Evolutionary conservation across 768 basidiomycete species (phyloP).

Genomic region (Amanita fuliginea): DNA sequence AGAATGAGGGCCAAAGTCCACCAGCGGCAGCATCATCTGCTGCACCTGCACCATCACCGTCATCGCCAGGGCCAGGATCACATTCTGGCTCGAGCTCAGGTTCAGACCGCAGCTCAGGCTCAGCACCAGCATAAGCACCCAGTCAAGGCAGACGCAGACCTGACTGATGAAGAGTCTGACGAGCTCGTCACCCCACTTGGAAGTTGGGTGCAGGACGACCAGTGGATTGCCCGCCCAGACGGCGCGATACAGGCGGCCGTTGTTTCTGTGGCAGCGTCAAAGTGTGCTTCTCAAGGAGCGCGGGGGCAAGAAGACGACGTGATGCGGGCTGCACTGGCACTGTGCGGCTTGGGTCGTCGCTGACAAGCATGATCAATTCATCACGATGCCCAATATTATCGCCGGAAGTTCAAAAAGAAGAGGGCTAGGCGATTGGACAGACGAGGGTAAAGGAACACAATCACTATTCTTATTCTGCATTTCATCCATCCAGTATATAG

Average conservation of each 20-base stretch:
- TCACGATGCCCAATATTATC: background rate
- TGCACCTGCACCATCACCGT: constrained; percentile 4
- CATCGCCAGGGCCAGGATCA: background rate
- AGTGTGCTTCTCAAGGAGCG: constrained; percentile 8
- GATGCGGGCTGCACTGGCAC: constrained; percentile 58
- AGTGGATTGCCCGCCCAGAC: constrained; percentile 20
- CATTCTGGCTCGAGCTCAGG: background rate
- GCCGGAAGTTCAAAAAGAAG: background rate
- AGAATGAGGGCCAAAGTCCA: background rate
- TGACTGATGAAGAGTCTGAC: constrained; percentile 53
- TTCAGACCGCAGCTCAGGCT: background rate
- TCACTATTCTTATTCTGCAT: constrained; percentile 5
- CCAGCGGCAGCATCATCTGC: constrained; percentile 1
- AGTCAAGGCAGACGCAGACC: constrained; percentile 23
- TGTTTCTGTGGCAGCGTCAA: constrained; percentile 5
- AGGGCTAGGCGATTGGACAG: background rate
- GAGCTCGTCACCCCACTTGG: constrained; percentile 58
- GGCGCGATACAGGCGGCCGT: constrained; percentile 11
- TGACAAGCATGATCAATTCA: background rate
- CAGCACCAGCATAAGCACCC: constrained; percentile 3
- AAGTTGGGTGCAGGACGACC: constrained; percentile 29
- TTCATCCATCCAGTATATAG: background rate
- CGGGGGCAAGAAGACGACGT: constrained; percentile 46
- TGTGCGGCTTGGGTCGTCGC: constrained; percentile 43
- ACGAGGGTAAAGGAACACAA: background rate